Base-by-base conservation (phyloP, 371 early-diverging fungal species). In the Mortierella sp. region DNA sequence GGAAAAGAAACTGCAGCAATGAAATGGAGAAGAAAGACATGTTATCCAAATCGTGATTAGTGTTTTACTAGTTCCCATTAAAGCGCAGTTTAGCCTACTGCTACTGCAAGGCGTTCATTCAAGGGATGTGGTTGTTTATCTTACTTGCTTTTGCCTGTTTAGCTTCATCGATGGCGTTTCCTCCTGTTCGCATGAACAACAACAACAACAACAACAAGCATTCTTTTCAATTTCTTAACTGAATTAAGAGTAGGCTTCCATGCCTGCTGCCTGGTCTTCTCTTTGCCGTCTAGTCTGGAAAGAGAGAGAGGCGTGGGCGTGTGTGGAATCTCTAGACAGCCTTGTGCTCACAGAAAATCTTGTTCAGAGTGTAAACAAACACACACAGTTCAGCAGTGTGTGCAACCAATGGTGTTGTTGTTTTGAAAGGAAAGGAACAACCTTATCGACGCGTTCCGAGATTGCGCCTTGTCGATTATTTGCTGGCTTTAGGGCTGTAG, bases 291-390 rank as follows among this genome's bases (percentile, higher is more conserved):
- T 31, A 61, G 19, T 31, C 61, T 61, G 37, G 37, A 21, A 40
- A 55, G 55, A 28, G 28, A 28, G 50, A 11, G 50, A 19, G 16
- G 34, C 21, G 61, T 61, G 9, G 10, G 19, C 6, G 3, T 61
- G 54, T 54, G 61, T 61, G 61, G 61, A 61, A 61, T 61, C 34
- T 61, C 61, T 61, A 61, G 61, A 61, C 61, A 61, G 34, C 43
- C 6, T 40, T 4, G 4, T 40, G 43, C 43, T 40, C 57, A 54
- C 50, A 8, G n/a, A 26, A 11, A 40, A 5, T 19, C 14, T 31
- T 14, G 31, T 11, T 26, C 59, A 59, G 16, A 59, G 14, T 40
- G 43, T 40, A 40, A 40, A 40, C 43, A 59, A 28, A 31, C 31
- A 16, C 19, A 28, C 19, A 14, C 16, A 31, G 59, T 14, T 5